These are phyloP conservation scores for Chaetomium sp. DNA, from an alignment of 2,329 filamentous ascomycete genomes.

Conservation along the genomic window DNA sequence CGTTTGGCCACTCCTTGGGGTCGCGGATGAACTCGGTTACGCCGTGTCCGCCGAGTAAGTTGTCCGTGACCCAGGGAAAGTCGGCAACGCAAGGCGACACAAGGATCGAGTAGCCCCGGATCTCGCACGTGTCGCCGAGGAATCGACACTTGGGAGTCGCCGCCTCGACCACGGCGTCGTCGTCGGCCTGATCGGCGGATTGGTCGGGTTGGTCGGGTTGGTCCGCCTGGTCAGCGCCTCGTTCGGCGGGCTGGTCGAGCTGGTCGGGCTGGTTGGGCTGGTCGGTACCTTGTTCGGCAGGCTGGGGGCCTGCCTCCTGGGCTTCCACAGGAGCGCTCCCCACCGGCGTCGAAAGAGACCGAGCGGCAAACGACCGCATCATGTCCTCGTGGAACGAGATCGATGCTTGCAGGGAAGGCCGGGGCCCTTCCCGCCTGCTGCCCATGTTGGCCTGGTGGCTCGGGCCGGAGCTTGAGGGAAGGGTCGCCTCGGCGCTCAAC, in stretches of 20 bases:
- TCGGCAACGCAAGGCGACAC: conserved; percentile 47
- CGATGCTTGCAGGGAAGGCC: conserved; percentile 33
- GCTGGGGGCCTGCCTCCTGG: not conserved
- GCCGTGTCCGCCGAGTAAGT: conserved; percentile 48
- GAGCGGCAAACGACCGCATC: not conserved
- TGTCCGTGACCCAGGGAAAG: conserved; percentile 42
- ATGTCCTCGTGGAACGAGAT: conserved; percentile 22
- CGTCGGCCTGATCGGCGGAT: not conserved
- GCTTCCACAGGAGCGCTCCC: not conserved
- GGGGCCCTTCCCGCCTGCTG: conserved; percentile 9
- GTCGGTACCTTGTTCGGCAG: too few relatives aligned
- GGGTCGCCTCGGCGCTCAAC: not conserved
- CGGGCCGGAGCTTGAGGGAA: conserved; percentile 9
- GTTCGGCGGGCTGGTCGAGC: not conserved
- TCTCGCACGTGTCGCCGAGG: conserved; percentile 42
- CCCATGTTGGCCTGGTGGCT: conserved; percentile 23
- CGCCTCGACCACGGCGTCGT: not conserved
- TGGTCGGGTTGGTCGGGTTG: not conserved
- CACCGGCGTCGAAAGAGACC: not conserved
- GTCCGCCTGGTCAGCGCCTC: not conserved
- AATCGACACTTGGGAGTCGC: conserved; percentile 38
- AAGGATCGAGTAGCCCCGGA: conserved; percentile 45
- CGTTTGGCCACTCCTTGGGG: conserved; percentile 41
- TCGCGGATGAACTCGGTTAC: conserved; percentile 42
- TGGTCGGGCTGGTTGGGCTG: too few relatives aligned